Conservation (phyloP, 768 basidiomycete genomes). For the Lactifluus subvellereus region DNA sequence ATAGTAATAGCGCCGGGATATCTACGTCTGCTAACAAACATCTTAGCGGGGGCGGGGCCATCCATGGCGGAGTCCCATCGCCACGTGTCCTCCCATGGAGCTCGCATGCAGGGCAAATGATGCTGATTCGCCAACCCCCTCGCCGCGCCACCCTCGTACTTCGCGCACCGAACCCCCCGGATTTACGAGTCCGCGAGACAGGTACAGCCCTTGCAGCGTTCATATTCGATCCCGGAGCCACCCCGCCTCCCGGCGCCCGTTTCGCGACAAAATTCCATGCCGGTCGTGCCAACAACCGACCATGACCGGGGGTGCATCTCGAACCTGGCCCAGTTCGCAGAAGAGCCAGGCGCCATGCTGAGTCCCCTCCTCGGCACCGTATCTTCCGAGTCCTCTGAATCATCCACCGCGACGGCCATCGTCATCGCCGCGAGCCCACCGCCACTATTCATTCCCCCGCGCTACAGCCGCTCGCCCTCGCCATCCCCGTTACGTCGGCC, state of each 20-base stretch:
- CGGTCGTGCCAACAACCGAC: not conserved
- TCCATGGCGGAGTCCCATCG: slow-evolving; percentile 1
- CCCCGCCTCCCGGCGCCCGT: not conserved
- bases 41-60: not conserved
- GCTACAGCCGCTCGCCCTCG: slow-evolving; percentile 36
- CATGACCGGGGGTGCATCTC: slow-evolving; percentile 13
- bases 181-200: slow-evolving; percentile 7
- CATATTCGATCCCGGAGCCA: slow-evolving; percentile 16
- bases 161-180: slow-evolving; percentile 7
- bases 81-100: slow-evolving; percentile 17
- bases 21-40: slow-evolving; percentile 13
- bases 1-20: not conserved
- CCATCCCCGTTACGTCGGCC: slow-evolving; percentile 31
- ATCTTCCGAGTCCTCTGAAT: slow-evolving; percentile 14
- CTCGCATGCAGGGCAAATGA: slow-evolving; percentile 5
- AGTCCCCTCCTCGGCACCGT: slow-evolving; percentile 28
- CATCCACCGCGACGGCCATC: slow-evolving; percentile 24
- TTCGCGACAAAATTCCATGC: slow-evolving; percentile 22
- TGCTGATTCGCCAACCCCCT: slow-evolving; percentile 13
- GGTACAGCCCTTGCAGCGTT: slow-evolving; percentile 10
- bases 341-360: slow-evolving; percentile 30
- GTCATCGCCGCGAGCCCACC: slow-evolving; percentile 31
- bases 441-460: slow-evolving; percentile 28
- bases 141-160: slow-evolving; percentile 9
- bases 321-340: slow-evolving; percentile 27